Evolutionary conservation across 306 rosid species (phyloP), one percentile per base, ranked within the genome.

Genomic region (Pyrus communis): DNA sequence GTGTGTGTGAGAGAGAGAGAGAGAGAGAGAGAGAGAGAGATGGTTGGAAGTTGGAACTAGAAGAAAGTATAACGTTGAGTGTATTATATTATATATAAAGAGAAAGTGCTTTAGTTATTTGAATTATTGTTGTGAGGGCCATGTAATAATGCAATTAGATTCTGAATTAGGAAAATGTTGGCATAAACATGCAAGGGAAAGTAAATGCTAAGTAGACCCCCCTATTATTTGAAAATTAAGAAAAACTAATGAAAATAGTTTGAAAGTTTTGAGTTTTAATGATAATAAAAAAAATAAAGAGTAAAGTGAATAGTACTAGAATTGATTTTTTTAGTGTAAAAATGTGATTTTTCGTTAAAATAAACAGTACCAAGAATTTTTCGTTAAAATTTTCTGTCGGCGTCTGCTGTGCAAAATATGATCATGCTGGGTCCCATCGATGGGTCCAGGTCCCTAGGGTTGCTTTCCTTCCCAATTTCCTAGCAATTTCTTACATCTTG

Each of bases 241-340:
- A 4, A 31, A 31, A 31, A 4, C 33, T 31, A 31, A 31, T 31
- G 1, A 31, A 31, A 31, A 31, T 4, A 0, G 0, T 31, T 31
- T 31, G 5, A 0, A 31, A 4, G 4, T 0, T 0, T 31, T 31
- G 0, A 31, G 0, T 31, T 31, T 31, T 31, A 31, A 31, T 31
- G 0, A 31, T 31, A 31, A 31, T 0, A 0, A 4, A 0, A 0
- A 31, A 31, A 31, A 31, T 31, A 31, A 31, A 31, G 0, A 0
- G 0, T 31, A 31, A 31, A 31, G 0, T 31, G 0, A 4, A 31
- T 31, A 31, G 5, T 31, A 4, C 0, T 4, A 31, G 0, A 1
- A 31, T 31, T 31, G 0, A 4, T 0, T 31, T 31, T 31, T 31
- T 31, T 31, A 31, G 0, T 4, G 0, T 31, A 31, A 31, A 4